Conservation (phyloP, 2,329 filamentous ascomycete genomes). For the Cladosporium sp. region DNA sequence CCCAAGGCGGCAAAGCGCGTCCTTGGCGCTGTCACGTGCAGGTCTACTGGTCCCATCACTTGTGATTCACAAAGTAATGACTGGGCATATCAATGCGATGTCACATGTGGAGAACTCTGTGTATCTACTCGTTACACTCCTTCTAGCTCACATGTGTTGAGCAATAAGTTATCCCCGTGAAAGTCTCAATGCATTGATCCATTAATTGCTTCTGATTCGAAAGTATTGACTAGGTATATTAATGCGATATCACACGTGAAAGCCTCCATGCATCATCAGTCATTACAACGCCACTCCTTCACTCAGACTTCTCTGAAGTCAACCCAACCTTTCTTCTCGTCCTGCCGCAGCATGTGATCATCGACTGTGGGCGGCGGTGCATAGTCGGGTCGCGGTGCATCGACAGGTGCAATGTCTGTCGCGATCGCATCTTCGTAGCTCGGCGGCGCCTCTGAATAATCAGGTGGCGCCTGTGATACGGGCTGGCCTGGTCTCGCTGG, state of each 20-base stretch:
- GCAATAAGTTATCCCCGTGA: background rate
- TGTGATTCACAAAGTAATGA: background rate
- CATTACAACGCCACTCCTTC: background rate
- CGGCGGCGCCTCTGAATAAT: conserved; percentile 77
- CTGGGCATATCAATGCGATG: background rate
- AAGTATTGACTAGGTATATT: background rate
- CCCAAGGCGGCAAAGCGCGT: conserved; percentile 6
- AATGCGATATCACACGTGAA: background rate
- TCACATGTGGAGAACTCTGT: background rate
- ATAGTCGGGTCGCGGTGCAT: conserved; percentile 71
- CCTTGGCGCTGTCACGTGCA: conserved; percentile 18
- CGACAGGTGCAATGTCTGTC: conserved; percentile 71
- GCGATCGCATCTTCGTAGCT: conserved; percentile 95
- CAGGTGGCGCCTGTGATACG: conserved; percentile 8
- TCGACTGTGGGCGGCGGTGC: conserved; percentile 43
- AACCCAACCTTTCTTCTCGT: conserved; percentile 21
- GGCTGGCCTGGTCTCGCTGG: conserved; percentile 18
- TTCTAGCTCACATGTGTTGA: background rate
- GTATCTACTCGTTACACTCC: background rate
- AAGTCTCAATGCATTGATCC: background rate
- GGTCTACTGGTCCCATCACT: background rate
- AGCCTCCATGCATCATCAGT: background rate
- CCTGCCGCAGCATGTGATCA: conserved; percentile 27
- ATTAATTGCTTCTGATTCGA: background rate
- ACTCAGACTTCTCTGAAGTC: conserved; percentile 16